Evolutionary conservation across 805 yeast genomes (phyloP), one percentile per base, ranked within the genome.

Genomic region (Grigorovia humatica): DNA sequence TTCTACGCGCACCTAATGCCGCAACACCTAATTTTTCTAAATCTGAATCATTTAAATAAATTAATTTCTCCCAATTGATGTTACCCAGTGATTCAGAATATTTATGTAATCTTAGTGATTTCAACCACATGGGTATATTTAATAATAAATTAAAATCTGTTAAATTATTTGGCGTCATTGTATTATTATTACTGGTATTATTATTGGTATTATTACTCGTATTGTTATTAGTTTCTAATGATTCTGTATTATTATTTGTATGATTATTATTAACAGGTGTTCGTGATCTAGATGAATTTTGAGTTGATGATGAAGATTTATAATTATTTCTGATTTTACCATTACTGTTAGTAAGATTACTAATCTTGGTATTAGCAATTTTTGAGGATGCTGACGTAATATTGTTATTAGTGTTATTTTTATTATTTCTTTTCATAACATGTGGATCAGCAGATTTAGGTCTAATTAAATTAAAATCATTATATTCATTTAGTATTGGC

Each of bases 1-100:
- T 93, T 52, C 97, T 79, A 56, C 99, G 76, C 0, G 99, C 99
- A 7, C 99, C 99, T 57, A 93, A 75, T 0, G 99, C 97, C 57
- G 82, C 79, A 43, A 93, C 96, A 7, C 99, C 99, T 52, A 81
- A 75, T 3, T 74, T 75, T 57, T 83, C 88, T 60, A 93, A 74
- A 52, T 81, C 78, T 4, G 70, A 76, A 64, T 91, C 96, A 54
- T 74, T 74, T 57, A 86, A 72, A 57, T 79, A 79, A 53, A 93
- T 77, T 72, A 93, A 75, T 46, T 84, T 86, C 55, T 76, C 73
- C 98, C 99, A 93, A 27, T 77, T 74, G 56, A 83, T 74, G 55
- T 80, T 82, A 60, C 83, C 80, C 56, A 93, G 74, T 53, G 85
- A 85, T 40, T 82, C 89, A 1, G 98, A 90, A 71, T 93, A 93